Evolutionary conservation across 1,284 basidiomycete genomes (phyloP), one percentile per base, ranked within the genome.

Genomic region (Ceratobasidium sp.): DNA sequence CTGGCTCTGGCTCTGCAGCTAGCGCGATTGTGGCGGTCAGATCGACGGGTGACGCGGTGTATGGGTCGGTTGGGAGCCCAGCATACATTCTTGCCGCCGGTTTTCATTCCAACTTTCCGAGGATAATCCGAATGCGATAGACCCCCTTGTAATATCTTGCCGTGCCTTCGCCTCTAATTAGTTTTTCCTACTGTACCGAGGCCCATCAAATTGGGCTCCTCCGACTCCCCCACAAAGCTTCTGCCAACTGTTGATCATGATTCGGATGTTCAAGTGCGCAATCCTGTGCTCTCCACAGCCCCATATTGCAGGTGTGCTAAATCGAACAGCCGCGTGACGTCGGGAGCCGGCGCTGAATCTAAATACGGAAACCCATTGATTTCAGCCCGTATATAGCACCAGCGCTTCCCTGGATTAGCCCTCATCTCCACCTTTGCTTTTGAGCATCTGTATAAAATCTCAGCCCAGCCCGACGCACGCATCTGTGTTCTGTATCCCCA

Each of bases 301-400:
- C 33, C 54, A n/a, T n/a, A n/a, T n/a, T n/a, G n/a, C n/a, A n/a
- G 27, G 55, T 8, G 55, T 4, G 55, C n/a, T 27, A 10, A 30
- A 60, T 30, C 33, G 57, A n/a, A 60, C 30, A 18, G 6, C 57
- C 35, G n/a, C 35, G 20, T 44, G 60, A 64, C 44, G 23, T 64
- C 35, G 38, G 35, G 7, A 62, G 8, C 18, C 20, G 10, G 35
- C n/a, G n/a, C n/a, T 33, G 16, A 5, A 18, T 64, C 60, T 64
- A 64, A 41, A 64, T 64, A 44, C 57, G 18, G 30, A 64, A 64
- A n/a, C n/a, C 20, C 38, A 64, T 44, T 44, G 35, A 41, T 3
- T 44, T 18, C 16, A 5, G 16, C 44, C 38, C 35, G 18, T 64
- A 44, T 64, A 64, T 41, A 64, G 16, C 10, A 20, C 38, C 60